Evolutionary conservation across 129 eudicot genomes (phyloP).

Genomic region (Deinandra increscens): DNA sequence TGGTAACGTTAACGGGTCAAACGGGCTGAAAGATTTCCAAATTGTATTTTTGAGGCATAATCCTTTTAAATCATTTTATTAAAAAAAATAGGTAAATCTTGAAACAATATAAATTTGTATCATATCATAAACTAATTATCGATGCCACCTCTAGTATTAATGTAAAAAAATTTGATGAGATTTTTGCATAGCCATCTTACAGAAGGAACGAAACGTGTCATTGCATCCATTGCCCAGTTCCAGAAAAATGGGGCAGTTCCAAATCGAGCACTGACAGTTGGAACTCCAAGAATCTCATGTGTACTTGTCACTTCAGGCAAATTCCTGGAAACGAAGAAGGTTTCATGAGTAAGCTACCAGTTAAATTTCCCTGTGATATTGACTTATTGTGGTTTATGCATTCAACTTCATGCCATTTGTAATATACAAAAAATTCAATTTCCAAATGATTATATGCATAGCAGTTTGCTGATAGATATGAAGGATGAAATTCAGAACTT

Average conservation of each 20-base stretch:
- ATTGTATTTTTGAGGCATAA: constrained; percentile 3
- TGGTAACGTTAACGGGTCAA: background rate
- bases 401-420: background rate
- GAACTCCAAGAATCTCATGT: constrained; percentile 74
- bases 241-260: constrained; percentile 96
- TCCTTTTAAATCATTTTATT: background rate
- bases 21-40: background rate
- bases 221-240: constrained; percentile 96
- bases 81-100: background rate
- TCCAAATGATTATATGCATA: background rate
- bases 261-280: constrained; percentile 98
- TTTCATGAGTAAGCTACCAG: constrained; percentile 7
- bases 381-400: background rate
- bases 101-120: background rate
- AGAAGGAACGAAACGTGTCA: constrained; percentile 66
- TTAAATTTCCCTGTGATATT: constrained; percentile 2
- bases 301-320: constrained; percentile 84
- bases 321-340: constrained; percentile 48
- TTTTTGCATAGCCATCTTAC: constrained; percentile 44
- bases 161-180: background rate
- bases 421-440: background rate
- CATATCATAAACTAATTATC: too few relatives aligned
- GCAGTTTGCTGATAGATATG: constrained; percentile 6
- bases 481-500: constrained; percentile 36
- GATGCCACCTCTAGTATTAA: background rate